phyloP scores from a whole-genome alignment of 441 rosid species.

The Eutrema salsugineum region DNA sequence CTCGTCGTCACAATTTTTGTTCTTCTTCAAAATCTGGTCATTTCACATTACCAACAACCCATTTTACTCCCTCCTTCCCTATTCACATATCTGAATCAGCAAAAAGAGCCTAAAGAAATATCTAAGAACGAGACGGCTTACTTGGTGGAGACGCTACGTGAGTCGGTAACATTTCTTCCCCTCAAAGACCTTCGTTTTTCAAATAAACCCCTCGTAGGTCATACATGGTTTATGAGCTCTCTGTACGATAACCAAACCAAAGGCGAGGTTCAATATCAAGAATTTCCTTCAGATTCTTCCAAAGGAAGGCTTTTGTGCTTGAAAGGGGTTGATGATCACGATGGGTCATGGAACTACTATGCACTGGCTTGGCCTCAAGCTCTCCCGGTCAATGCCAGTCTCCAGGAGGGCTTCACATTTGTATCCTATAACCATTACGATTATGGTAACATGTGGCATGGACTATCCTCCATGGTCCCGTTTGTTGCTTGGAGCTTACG shows the following conservation, averaged over 20 bases:
- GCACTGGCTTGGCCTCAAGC: constrained; percentile 64
- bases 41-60: constrained; percentile 25
- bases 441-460: constrained; percentile 73
- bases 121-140: constrained; percentile 7
- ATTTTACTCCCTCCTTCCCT: constrained; percentile 11
- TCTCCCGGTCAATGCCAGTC: constrained; percentile 48
- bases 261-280: constrained; percentile 61
- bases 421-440: constrained; percentile 65
- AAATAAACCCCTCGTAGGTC: constrained; percentile 48
- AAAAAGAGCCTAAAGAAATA: constrained; percentile 17
- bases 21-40: constrained; percentile 44
- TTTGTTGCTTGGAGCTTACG: constrained; percentile 62
- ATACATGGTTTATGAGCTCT: constrained; percentile 88
- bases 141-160: constrained; percentile 44
- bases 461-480: constrained; percentile 55
- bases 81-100: constrained; percentile 13
- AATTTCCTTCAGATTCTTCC: constrained; percentile 60
- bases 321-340: constrained; percentile 56
- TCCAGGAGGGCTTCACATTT: constrained; percentile 54
- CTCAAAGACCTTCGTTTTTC: constrained; percentile 62
- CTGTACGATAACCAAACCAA: constrained; percentile 49
- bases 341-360: constrained; percentile 67
- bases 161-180: constrained; percentile 65
- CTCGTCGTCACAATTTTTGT: constrained; percentile 35
- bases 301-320: constrained; percentile 50